phyloP scores from a whole-genome alignment of 1,284 basidiomycete genomes.

The Ceratorhiza oryzae-sativae region DNA sequence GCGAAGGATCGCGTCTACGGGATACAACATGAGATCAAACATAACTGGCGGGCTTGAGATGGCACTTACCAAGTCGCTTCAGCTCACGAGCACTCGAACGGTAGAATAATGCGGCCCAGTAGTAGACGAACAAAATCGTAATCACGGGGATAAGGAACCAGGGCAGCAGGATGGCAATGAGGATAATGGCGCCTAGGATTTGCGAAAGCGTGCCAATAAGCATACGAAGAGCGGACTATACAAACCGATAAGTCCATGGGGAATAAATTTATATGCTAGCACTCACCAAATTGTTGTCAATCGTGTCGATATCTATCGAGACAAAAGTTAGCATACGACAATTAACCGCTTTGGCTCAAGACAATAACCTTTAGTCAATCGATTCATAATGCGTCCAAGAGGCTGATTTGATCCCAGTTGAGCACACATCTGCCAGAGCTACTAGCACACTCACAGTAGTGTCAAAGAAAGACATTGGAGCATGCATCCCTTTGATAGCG shows the following conservation, averaged over 20 bases:
- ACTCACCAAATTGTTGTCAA: constrained; percentile 54
- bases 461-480: constrained; percentile 90
- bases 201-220: constrained; percentile 67
- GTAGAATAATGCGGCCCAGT: constrained; percentile 80
- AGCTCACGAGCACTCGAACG: constrained; percentile 87
- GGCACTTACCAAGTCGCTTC: constrained; percentile 57
- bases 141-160: constrained; percentile 35
- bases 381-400: constrained; percentile 86
- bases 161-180: constrained; percentile 57
- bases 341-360: constrained; percentile 5
- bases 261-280: no score
- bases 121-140: constrained; percentile 57
- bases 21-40: neutral
- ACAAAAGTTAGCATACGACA: no score
- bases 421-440: constrained; percentile 46
- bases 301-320: constrained; percentile 78
- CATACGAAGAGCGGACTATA: constrained; percentile 80
- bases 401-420: constrained; percentile 62
- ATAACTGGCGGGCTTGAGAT: neutral
- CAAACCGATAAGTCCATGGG: no score
- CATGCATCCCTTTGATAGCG: constrained; percentile 69
- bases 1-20: constrained; percentile 62
- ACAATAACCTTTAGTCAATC: constrained; percentile 67
- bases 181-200: constrained; percentile 76
- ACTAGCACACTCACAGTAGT: no score